Evolutionary conservation across 2,329 filamentous ascomycete genomes (phyloP).

Genomic region (Lecanoromycetidae sp.): DNA sequence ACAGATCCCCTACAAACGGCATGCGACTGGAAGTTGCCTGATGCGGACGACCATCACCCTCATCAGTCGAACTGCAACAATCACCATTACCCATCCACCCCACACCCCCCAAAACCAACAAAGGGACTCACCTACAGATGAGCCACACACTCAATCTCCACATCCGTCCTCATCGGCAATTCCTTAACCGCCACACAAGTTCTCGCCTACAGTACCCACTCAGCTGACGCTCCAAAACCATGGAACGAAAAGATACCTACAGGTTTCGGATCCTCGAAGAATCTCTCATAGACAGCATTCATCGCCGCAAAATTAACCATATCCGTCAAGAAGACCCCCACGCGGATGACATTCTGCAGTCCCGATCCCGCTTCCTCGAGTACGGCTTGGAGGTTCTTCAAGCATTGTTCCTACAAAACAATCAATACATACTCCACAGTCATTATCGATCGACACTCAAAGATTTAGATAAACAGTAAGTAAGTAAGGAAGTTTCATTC

Average conservation of each 20-base stretch:
- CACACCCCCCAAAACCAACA: background rate
- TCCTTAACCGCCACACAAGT: slow-evolving; percentile 85
- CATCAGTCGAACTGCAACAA: slow-evolving; percentile 2
- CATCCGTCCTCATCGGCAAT: slow-evolving; percentile 70
- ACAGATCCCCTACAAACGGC: slow-evolving; percentile 17
- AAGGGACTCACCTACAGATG: slow-evolving; percentile 33
- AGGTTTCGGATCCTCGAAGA: slow-evolving; percentile 39
- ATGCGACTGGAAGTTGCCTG: slow-evolving; percentile 7
- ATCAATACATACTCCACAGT: background rate
- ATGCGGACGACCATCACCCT: background rate
- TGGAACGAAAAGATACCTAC: slow-evolving; percentile 5
- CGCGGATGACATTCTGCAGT: slow-evolving; percentile 56
- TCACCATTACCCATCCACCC: background rate
- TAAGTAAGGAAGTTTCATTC: background rate
- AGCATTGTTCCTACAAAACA: slow-evolving; percentile 46
- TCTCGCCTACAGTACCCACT: slow-evolving; percentile 4
- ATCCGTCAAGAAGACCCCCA: slow-evolving; percentile 54
- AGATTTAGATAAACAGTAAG: background rate
- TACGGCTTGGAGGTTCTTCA: slow-evolving; percentile 72
- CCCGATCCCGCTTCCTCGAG: slow-evolving; percentile 69
- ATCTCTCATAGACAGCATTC: slow-evolving; percentile 76
- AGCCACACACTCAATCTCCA: slow-evolving; percentile 86
- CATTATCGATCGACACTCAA: background rate
- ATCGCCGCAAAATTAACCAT: slow-evolving; percentile 62
- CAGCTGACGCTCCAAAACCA: background rate